Evolutionary conservation across 176 grass and related monocot genomes (phyloP).

Genomic region (Aegilops tauschii): DNA sequence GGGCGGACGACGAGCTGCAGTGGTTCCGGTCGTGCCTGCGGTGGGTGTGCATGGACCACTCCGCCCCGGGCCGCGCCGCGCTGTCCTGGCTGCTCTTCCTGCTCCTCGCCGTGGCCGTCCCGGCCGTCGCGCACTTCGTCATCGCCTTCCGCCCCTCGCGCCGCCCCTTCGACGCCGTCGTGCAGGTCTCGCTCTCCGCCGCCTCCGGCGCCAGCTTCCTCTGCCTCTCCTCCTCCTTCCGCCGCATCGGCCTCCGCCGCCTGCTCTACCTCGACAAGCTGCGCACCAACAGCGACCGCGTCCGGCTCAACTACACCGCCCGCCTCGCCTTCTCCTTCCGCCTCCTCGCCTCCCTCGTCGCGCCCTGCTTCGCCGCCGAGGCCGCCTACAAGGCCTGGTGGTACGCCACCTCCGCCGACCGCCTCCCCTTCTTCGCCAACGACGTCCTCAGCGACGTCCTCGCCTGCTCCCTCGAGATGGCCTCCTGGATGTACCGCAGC

Average conservation of each 20-base stretch:
- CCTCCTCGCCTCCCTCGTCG: conserved; percentile 69
- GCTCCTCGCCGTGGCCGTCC: conserved; percentile 40
- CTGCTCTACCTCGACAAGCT: conserved; percentile 91
- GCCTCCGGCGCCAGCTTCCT: conserved; percentile 54
- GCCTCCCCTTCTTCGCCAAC: conserved; percentile 54
- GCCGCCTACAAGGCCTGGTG: conserved; percentile 78
- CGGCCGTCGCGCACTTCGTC: conserved; percentile 54
- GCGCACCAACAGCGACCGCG: conserved; percentile 50
- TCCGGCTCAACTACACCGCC: conserved; percentile 49
- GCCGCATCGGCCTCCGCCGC: conserved; percentile 66
- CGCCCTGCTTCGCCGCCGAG: conserved; percentile 82
- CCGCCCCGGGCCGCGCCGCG: conserved; percentile 2
- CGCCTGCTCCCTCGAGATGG: conserved; percentile 63
- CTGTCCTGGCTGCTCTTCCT: conserved; percentile 64
- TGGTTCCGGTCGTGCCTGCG: conserved; percentile 70
- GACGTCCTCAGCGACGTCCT: conserved; percentile 42
- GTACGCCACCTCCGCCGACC: conserved; percentile 65
- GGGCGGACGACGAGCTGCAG: conserved; percentile 59
- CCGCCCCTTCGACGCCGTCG: conserved; percentile 56
- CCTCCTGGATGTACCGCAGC: conserved; percentile 88
- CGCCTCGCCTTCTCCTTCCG: conserved; percentile 75
- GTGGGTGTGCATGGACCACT: conserved; percentile 94
- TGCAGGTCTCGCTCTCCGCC: conserved; percentile 68
- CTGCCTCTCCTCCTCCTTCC: conserved; percentile 61
- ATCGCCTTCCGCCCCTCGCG: conserved; percentile 49